phyloP scores from a whole-genome alignment of 1,139 yeast species.

The Kurtzmaniella quercitrusa region DNA sequence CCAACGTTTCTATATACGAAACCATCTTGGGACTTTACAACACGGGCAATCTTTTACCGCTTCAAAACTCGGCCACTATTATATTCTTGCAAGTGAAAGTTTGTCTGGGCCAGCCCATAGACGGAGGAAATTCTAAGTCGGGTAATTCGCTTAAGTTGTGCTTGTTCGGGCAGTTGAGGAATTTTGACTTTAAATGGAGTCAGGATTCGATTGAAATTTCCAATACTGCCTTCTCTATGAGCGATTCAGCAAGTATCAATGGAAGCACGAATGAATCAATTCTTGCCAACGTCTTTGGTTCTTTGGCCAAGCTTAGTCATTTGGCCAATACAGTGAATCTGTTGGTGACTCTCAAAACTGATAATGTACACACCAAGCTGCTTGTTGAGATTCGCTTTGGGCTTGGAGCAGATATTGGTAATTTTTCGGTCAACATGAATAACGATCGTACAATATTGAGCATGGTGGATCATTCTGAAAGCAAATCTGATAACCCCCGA shows the following conservation, averaged over 20 bases:
- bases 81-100: constrained; percentile 32
- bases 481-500: constrained; percentile 7
- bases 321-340: constrained; percentile 34
- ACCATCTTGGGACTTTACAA: constrained; percentile 33
- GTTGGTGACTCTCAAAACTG: constrained; percentile 21
- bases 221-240: constrained; percentile 11
- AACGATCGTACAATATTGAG: neutral
- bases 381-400: constrained; percentile 27
- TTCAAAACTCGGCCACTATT: constrained; percentile 31
- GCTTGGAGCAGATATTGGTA: constrained; percentile 24
- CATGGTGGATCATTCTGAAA: constrained; percentile 11
- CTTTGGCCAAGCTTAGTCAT: constrained; percentile 28
- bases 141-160: constrained; percentile 24
- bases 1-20: constrained; percentile 18
- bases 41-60: constrained; percentile 30
- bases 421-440: constrained; percentile 17
- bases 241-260: neutral
- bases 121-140: constrained; percentile 9
- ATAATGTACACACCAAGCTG: constrained; percentile 23
- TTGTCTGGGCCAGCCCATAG: constrained; percentile 11
- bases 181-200: constrained; percentile 15
- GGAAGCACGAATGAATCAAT: constrained; percentile 9
- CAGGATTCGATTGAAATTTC: constrained; percentile 19
- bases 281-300: constrained; percentile 25
- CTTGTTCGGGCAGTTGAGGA: constrained; percentile 30